Percentiles rank a stretch among this genome's conserved stretches.
Evolutionary conservation across 2,329 filamentous ascomycete genomes (phyloP).

Genomic region (Camptophora hylomeconis): DNA sequence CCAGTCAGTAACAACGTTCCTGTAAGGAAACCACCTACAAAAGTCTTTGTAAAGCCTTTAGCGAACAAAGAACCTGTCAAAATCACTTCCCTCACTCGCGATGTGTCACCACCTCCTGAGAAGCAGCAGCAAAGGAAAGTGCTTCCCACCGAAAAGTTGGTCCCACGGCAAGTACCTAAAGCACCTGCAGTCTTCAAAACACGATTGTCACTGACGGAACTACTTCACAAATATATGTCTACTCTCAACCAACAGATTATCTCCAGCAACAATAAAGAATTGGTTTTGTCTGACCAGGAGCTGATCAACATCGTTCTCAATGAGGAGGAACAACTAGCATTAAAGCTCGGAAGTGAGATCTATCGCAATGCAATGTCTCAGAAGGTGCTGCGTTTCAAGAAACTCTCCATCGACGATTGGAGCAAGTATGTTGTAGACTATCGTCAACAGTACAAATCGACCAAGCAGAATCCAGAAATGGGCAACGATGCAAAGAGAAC

Average conservation of each 20-base stretch:
- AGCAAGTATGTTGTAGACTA: conserved; percentile 43
- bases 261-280: conserved; percentile 21
- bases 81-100: too few relatives aligned
- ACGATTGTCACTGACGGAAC: conserved; percentile 29
- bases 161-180: conserved; percentile 31
- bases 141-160: conserved; percentile 26
- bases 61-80: too few relatives aligned
- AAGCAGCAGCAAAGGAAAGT: too few relatives aligned
- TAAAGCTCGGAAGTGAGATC: conserved; percentile 43
- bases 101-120: too few relatives aligned
- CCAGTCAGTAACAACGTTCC: too few relatives aligned
- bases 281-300: too few relatives aligned
- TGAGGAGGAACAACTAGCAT: conserved; percentile 63
- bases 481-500: conserved; percentile 1
- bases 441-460: too few relatives aligned
- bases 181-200: conserved; percentile 30
- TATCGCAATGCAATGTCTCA: conserved; percentile 80
- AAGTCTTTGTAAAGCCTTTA: too few relatives aligned
- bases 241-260: conserved; percentile 27
- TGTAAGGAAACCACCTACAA: too few relatives aligned
- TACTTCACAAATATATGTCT: conserved; percentile 31
- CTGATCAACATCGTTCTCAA: conserved; percentile 34
- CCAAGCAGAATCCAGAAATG: too few relatives aligned
- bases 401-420: conserved; percentile 63
- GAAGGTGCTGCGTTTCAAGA: conserved; percentile 60